Evolutionary conservation across 164 flowering plant species (phyloP), one percentile per base, ranked within the genome.

Genomic region (Cinnamomum chago): DNA sequence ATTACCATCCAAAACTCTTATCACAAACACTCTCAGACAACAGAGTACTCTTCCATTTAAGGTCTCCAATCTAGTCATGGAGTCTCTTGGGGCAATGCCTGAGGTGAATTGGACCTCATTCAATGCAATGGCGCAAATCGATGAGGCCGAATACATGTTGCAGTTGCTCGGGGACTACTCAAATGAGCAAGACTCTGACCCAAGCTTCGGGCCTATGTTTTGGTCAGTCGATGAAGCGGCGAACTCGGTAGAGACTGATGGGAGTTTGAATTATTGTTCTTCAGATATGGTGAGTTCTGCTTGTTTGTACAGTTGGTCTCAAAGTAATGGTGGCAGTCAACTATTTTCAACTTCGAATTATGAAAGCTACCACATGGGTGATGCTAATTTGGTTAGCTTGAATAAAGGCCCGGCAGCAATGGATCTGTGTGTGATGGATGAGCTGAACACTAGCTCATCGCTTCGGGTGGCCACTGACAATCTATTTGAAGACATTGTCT

Each of bases 81-180:
- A 90, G 81, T n/a, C 81, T 64, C 20, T 76, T n/a, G 88, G 82
- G 76, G 84, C 77, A 35, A 81, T 83, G 71, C 78, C 77, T 50
- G 84, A 81, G 58, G 82, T 79, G 47, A 90, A 87, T 72, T 87
- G 87, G 86, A 85, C 82, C 5, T 80, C 81, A 2, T 70, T 83
- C 62, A 68, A 78, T 74, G 90, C 82, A 62, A 73, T 83, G 52
- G 80, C 76, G 73, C 82, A 85, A 28, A 70, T 73, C 25, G 90
- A 89, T 50, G 94, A 90, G 79, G 85, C 88, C 23, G 89, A 89
- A 70, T 88, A 90, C 85, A 85, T 92, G 93, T 84, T 92, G 12
- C 89, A 87, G 73, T 82, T 88, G 78, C 88, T 88, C 55, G 76
- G 79, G 22, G 81, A 71, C 72, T 81, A 66, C 72, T 76, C 78